Percentiles rank a stretch among this genome's conserved stretches.
phyloP scores from a whole-genome alignment of 2,329 filamentous ascomycete genomes.

The Fusarium pseudocircinatum region DNA sequence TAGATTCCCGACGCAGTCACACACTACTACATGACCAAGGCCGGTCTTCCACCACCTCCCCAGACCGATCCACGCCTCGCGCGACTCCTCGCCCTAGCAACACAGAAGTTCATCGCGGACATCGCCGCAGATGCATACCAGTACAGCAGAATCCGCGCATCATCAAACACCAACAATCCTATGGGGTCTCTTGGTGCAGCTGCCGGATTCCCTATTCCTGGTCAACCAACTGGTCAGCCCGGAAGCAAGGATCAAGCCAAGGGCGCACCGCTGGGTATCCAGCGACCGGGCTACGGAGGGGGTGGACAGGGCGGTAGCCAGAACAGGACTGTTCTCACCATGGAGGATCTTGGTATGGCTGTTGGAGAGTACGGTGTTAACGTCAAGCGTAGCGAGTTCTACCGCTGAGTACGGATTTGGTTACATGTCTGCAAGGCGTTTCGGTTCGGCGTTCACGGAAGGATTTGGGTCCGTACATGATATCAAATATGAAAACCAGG shows the following conservation, averaged over 20 bases:
- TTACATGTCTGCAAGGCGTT: constrained; percentile 38
- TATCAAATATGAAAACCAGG: constrained; percentile 29
- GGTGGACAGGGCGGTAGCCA: constrained; percentile 89
- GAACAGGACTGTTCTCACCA: constrained; percentile 93
- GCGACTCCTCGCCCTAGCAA: constrained; percentile 93
- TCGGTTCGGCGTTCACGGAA: constrained; percentile 37
- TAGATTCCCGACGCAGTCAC: constrained; percentile 96
- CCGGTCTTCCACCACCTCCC: constrained; percentile 90
- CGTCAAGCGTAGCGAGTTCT: constrained; percentile 97
- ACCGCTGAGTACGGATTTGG: constrained; percentile 65
- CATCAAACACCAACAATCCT: constrained; percentile 86
- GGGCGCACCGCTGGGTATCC: constrained; percentile 73
- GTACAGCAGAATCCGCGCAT: constrained; percentile 94
- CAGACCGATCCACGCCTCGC: constrained; percentile 91
- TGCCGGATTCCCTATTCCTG: constrained; percentile 73
- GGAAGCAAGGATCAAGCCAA: constrained; percentile 67
- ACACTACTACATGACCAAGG: constrained; percentile 96
- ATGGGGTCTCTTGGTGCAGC: constrained; percentile 86
- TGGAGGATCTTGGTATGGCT: constrained; percentile 99
- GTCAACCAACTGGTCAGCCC: constrained; percentile 67
- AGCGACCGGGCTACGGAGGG: constrained; percentile 83
- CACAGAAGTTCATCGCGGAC: constrained; percentile 98
- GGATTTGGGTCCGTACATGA: constrained; percentile 14
- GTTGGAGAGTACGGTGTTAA: constrained; percentile 98
- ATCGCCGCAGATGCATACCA: constrained; percentile 98